Evolutionary conservation across 306 rosid genomes (phyloP), one percentile per base, ranked within the genome.

Genomic region (Canavalia gladiata): DNA sequence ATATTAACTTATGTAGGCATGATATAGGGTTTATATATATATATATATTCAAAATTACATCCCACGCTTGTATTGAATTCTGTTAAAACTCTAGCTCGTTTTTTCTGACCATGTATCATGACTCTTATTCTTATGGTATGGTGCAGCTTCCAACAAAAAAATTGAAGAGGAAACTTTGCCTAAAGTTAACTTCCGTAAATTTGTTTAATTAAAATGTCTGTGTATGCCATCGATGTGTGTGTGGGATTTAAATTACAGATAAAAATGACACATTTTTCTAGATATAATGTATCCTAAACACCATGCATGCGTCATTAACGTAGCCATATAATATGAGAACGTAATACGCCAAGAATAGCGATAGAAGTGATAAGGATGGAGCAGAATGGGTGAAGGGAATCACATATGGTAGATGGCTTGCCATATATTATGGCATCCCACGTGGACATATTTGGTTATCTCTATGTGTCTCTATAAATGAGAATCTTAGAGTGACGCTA

Each of bases 381-480:
- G 42, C 69, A 72, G 46, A 76, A 52, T 52, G 60, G 31, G 68
- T 76, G 3, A 52, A 77, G 71, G 66, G 57, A 62, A 77, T 62
- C 79, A 62, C 51, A 63, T 29, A 63, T 62, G 63, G 75, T 45
- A 31, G 64, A 72, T 78, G 80, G 67, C 49, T 72, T 59, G 71
- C 63, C 62, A 67, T 58, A 34, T 55, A 67, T 64, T 72, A 78
- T 66, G 63, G 54, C 39, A 76, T 81, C 65, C 68, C 76, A 85
- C 84, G 68, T 87, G 87, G 68, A 75, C 72, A 72, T 85, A 86
- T 85, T 85, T 80, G 56, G 82, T 31, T 51, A 45, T 30, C 18
- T 78, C 37, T 8, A 31, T 46, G 49, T 83, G 83, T 79, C 63
- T 42, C 67, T 64, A 7, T 33, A 34, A 70, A 70, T 57, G n/a